A percentile compares a stretch with the other conserved stretches of the same genome.
These are phyloP conservation scores for Wilcoxina mikolae DNA, from an alignment of 495 filamentous ascomycete genomes.

Conservation along the genomic window DNA sequence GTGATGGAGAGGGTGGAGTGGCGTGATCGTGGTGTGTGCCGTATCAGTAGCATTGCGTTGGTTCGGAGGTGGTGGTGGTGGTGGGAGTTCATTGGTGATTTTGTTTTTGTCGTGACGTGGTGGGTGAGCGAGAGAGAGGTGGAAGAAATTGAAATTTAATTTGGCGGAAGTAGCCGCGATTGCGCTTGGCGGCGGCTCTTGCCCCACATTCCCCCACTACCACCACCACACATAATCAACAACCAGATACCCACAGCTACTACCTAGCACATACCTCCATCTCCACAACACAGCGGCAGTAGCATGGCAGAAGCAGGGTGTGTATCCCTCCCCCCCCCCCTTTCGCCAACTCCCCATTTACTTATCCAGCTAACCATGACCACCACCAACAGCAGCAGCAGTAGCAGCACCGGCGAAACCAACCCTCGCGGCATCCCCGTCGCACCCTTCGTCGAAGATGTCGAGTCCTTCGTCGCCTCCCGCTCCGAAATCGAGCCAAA, in stretches of 20 bases:
- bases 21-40: background rate
- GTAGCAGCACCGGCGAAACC: constrained; percentile 33
- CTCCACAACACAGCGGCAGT: constrained; percentile 6
- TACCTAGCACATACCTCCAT: no score
- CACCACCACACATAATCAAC: no score
- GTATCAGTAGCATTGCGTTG: background rate
- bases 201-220: background rate
- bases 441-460: constrained; percentile 92
- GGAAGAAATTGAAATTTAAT: background rate
- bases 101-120: background rate
- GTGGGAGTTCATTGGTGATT: background rate
- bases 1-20: background rate
- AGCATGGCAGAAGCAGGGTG: constrained; percentile 19
- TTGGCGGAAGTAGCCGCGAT: background rate
- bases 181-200: background rate
- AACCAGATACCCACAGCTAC: no score
- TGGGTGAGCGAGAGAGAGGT: background rate
- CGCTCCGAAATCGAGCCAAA: constrained; percentile 79
- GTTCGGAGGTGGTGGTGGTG: background rate
- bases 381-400: background rate
- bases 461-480: constrained; percentile 82
- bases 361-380: background rate
- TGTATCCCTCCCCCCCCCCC: background rate
- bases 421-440: constrained; percentile 90
- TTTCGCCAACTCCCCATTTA: background rate